A percentile compares a stretch with the other conserved stretches of the same genome.
These are phyloP conservation scores for Sporothrix pallida DNA, from an alignment of 2,329 filamentous ascomycete genomes.

Conservation along the genomic window DNA sequence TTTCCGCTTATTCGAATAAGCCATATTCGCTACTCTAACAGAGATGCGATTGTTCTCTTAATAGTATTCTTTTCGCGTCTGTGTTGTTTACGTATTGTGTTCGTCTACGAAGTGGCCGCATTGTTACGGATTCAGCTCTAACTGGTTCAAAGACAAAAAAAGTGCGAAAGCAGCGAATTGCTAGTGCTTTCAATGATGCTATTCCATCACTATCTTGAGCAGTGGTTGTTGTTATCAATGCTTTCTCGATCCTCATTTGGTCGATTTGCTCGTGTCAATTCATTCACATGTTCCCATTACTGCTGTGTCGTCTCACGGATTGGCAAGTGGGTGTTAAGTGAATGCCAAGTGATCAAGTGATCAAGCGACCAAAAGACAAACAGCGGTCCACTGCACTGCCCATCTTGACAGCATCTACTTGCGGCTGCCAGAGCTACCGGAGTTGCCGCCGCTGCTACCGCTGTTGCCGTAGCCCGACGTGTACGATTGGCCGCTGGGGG, in stretches of 20 bases:
- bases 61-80: too few relatives aligned
- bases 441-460: conserved; percentile 27
- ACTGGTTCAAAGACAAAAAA: background rate
- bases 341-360: too few relatives aligned
- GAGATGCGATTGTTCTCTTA: too few relatives aligned
- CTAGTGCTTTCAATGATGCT: background rate
- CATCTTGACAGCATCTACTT: conserved; percentile 15
- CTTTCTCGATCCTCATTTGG: background rate
- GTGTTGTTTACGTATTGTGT: too few relatives aligned
- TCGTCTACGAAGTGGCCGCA: too few relatives aligned
- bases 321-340: too few relatives aligned
- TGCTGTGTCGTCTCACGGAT: background rate
- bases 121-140: too few relatives aligned
- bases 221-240: background rate
- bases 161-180: background rate
- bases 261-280: background rate
- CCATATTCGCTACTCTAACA: too few relatives aligned
- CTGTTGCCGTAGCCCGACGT: conserved; percentile 40
- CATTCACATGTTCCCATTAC: background rate
- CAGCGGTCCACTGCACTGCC: too few relatives aligned
- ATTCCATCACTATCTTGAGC: background rate
- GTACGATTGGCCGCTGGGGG: conserved; percentile 52
- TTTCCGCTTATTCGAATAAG: too few relatives aligned
- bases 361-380: too few relatives aligned
- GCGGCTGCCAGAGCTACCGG: conserved; percentile 7